Evolutionary conservation across 2,329 filamentous ascomycete species (phyloP), one percentile per base, ranked within the genome.

Genomic region (Pezicula rhizophila): DNA sequence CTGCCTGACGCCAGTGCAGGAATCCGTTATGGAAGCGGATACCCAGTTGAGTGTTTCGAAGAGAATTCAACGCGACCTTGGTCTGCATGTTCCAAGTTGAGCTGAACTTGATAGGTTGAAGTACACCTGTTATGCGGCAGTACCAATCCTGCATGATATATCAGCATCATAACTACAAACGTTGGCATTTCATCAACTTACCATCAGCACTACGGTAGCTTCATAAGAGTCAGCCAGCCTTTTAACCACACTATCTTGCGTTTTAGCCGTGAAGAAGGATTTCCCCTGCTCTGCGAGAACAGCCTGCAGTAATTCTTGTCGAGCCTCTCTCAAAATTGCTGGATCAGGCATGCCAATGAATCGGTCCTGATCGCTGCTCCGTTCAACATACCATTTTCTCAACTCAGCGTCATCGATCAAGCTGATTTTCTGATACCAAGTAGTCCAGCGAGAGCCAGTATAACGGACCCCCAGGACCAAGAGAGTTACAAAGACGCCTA

Each of bases 81-180:
- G 71, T 72, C 55, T 77, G 74, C n/a, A 78, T 70, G 48, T 79
- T 79, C 77, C 77, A 80, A 2, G 73, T 74, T 4, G 76, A 77
- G 51, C 73, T 79, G 57, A 73, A 79, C 0, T 73, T 72, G 46
- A 77, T 73, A 0, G 76, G 75, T 42, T 69, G 64, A 18, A 70
- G 70, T 1, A 73, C 69, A 52, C 76, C 69, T 7, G 71, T 67
- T 54, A 75, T 65, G 46, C 72, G 68, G 55, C 73, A 75, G 52
- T 79, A 77, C 75, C 75, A 77, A 50, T 77, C 68, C 39, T 79
- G 64, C 10, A 14, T 2, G 11, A 8, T n/a, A 11, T 35, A 35
- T 35, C 2, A 35, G 33, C 33, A 35, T 35, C 2, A 11, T 11
- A 35, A 35, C 10, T 3, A n/a, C 8, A 11, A n/a, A 11, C 10